Percentiles rank a stretch among this genome's conserved stretches.
phyloP scores from a whole-genome alignment of 768 basidiomycete species.

The Amanita brunnescens region DNA sequence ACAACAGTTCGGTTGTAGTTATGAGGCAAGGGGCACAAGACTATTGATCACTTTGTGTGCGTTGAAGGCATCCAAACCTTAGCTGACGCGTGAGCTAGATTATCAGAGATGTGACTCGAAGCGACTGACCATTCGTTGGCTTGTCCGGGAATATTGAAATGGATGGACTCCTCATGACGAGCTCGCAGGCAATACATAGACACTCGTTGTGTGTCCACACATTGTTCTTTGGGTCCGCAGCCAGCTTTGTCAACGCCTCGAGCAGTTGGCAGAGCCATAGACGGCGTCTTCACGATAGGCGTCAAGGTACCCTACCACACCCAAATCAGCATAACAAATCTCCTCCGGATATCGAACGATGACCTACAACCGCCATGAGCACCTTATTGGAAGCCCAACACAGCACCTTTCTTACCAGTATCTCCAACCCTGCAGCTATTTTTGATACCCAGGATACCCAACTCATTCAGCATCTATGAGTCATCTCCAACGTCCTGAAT shows the following conservation, averaged over 20 bases:
- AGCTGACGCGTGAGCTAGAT: background rate
- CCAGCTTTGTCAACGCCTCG: constrained; percentile 60
- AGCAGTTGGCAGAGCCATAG: constrained; percentile 80
- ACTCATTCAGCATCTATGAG: constrained; percentile 94
- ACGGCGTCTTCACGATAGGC: constrained; percentile 93
- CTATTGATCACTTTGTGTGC: constrained; percentile 92
- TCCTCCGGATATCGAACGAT: constrained; percentile 90
- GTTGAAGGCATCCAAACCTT: constrained; percentile 91
- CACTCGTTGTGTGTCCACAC: constrained; percentile 94
- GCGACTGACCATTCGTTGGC: constrained; percentile 78
- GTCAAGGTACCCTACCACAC: constrained; percentile 77
- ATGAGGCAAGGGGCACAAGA: constrained; percentile 72
- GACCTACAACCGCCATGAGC: constrained; percentile 35
- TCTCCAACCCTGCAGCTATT: constrained; percentile 87
- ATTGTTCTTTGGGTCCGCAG: constrained; percentile 77
- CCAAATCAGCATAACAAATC: constrained; percentile 31
- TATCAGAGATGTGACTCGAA: background rate
- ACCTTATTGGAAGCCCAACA: background rate
- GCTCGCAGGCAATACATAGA: constrained; percentile 97
- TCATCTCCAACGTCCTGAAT: constrained; percentile 91
- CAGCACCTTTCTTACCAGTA: constrained; percentile 48
- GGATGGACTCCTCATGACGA: constrained; percentile 94
- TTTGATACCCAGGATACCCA: constrained; percentile 88
- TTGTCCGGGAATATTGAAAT: constrained; percentile 96
- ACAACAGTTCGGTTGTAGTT: constrained; percentile 92